A percentile compares a stretch with the other conserved stretches of the same genome.
phyloP scores from a whole-genome alignment of 2,329 filamentous ascomycete genomes.

The Moelleriella libera region DNA sequence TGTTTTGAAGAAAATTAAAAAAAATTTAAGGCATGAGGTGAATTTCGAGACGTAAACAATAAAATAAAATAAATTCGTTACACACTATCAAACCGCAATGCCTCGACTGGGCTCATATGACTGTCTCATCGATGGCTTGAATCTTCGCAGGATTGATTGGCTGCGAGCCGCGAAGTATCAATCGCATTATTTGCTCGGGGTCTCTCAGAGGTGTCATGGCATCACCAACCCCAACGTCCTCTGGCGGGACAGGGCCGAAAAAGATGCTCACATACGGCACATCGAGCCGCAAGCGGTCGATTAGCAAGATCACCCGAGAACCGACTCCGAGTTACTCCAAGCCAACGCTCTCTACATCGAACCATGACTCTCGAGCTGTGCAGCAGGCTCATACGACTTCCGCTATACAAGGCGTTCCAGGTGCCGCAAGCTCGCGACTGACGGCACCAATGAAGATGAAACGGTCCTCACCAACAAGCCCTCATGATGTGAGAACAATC shows the following conservation, averaged over 20 bases:
- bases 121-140: no score
- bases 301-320: not conserved
- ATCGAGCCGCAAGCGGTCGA: constrained; percentile 1
- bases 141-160: no score
- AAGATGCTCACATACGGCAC: constrained; percentile 1
- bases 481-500: not conserved
- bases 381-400: no score
- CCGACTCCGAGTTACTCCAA: not conserved
- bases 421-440: not conserved
- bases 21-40: no score
- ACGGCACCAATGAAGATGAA: not conserved
- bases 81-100: no score
- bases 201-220: not conserved
- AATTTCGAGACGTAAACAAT: no score
- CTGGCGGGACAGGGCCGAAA: not conserved
- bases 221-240: not conserved
- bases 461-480: not conserved
- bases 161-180: no score
- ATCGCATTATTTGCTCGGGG: no score
- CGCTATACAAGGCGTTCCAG: no score
- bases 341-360: not conserved
- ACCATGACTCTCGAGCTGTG: not conserved
- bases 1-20: no score
- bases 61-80: no score
- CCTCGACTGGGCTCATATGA: no score